A percentile compares a stretch with the other conserved stretches of the same genome.
Conservation (phyloP, 2,329 filamentous ascomycete species). For the Taxawa tesnikishii region DNA sequence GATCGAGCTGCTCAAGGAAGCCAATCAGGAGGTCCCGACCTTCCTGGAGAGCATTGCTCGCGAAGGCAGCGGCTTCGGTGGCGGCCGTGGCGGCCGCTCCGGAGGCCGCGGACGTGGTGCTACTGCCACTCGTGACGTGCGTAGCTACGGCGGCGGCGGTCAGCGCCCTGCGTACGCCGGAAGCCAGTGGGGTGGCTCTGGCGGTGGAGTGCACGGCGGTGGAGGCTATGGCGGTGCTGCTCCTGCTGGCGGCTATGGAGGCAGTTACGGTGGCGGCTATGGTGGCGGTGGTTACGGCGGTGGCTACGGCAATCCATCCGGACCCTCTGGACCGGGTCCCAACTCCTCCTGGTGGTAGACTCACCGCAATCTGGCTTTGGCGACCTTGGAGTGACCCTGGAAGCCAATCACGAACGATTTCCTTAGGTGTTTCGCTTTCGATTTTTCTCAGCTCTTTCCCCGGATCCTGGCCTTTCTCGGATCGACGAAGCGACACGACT, state of each 20-base stretch:
- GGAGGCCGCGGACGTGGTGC: constrained; percentile 61
- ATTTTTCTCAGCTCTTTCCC: constrained; percentile 18
- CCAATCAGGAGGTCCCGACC: constrained; percentile 86
- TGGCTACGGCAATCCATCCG: constrained; percentile 58
- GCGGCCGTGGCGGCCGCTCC: constrained; percentile 49
- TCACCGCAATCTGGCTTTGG: constrained; percentile 1
- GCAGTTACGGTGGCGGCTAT: constrained; percentile 27
- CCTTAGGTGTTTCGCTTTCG: constrained; percentile 2
- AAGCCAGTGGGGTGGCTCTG: constrained; percentile 37
- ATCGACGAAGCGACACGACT: constrained; percentile 11
- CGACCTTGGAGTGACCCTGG: background rate
- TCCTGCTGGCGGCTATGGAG: constrained; percentile 26
- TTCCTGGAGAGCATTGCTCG: constrained; percentile 98
- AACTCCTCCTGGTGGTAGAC: constrained; percentile 54
- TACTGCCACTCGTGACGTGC: constrained; percentile 76
- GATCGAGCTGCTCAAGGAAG: constrained; percentile 95
- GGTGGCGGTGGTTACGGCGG: constrained; percentile 33
- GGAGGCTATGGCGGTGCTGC: constrained; percentile 24
- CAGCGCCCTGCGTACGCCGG: constrained; percentile 49
- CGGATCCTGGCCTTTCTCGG: constrained; percentile 11
- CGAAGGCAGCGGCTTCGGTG: constrained; percentile 73
- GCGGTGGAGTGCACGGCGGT: constrained; percentile 26
- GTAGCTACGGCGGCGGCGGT: constrained; percentile 39
- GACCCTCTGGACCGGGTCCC: constrained; percentile 41
- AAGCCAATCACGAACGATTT: background rate